Evolutionary conservation across 2,329 filamentous ascomycete species (phyloP).

Genomic region (Pseudodiploospora longispora): DNA sequence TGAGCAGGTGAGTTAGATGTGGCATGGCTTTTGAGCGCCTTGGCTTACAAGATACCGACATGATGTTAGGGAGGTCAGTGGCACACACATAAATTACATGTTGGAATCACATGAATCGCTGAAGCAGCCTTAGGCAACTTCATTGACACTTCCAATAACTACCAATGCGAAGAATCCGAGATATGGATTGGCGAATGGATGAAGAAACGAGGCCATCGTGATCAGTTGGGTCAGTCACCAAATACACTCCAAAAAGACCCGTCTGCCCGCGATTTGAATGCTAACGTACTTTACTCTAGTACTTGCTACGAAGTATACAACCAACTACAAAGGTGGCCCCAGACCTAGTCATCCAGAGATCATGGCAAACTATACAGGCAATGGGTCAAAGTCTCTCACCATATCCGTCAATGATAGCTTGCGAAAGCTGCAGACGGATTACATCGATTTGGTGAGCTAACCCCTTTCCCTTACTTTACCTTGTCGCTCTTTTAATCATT

Average conservation of each 20-base stretch:
- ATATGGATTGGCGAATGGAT: constrained; percentile 65
- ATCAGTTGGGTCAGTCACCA: constrained; percentile 47
- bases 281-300: constrained; percentile 31
- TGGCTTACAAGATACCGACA: constrained; percentile 8
- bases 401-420: constrained; percentile 48
- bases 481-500: neutral
- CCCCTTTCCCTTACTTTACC: neutral
- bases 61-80: constrained; percentile 17
- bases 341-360: constrained; percentile 28
- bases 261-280: neutral
- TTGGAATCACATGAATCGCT: neutral
- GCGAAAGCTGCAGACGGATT: constrained; percentile 56
- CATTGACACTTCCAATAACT: constrained; percentile 64
- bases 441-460: constrained; percentile 52
- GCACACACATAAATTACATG: neutral
- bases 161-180: constrained; percentile 56
- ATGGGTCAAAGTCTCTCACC: constrained; percentile 53
- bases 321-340: constrained; percentile 41
- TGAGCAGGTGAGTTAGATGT: constrained; percentile 34
- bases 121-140: constrained; percentile 50
- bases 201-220: constrained; percentile 53
- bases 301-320: constrained; percentile 62
- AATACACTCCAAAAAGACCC: neutral
- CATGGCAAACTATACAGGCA: constrained; percentile 47
- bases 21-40: neutral